phyloP scores from a whole-genome alignment of 2,329 filamentous ascomycete species.

The Hypoxylon sp. region DNA sequence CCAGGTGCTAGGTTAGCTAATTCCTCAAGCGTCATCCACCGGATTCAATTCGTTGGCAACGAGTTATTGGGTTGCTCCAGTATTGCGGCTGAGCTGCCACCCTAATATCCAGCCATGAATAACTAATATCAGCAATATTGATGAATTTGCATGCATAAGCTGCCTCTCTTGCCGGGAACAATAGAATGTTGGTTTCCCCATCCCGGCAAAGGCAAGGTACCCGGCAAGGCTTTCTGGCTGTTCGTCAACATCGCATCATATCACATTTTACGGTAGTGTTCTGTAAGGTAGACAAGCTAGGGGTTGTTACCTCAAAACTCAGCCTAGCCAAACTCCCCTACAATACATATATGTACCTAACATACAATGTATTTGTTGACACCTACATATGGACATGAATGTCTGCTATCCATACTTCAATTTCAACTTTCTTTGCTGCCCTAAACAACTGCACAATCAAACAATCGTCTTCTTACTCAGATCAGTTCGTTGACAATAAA shows the following conservation, averaged over 20 bases:
- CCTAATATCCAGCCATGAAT: conserved; percentile 13
- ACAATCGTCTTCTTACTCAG: background rate
- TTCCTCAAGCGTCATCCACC: conserved; percentile 14
- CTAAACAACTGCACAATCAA: background rate
- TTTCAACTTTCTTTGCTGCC: background rate
- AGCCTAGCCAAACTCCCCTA: conserved; percentile 28
- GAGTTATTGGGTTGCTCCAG: conserved; percentile 39
- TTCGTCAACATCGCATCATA: conserved; percentile 19
- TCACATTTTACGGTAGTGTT: conserved; percentile 7
- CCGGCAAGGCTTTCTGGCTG: conserved; percentile 36
- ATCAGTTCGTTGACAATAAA: conserved; percentile 1
- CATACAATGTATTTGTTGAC: conserved; percentile 1
- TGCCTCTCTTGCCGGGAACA: conserved; percentile 10
- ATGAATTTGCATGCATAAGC: conserved; percentile 17
- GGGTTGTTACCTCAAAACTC: conserved; percentile 34
- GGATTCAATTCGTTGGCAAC: conserved; percentile 22
- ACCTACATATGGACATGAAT: conserved; percentile 6
- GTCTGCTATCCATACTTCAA: conserved; percentile 1
- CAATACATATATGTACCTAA: too few relatives aligned
- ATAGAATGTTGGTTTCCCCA: conserved; percentile 12
- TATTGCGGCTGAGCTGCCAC: conserved; percentile 48
- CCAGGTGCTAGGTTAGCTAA: conserved; percentile 13
- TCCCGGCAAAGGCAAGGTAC: conserved; percentile 26
- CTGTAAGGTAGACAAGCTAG: conserved; percentile 1
- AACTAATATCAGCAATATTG: conserved; percentile 19